These are phyloP conservation scores for Ophiostoma ips DNA, from an alignment of 2,329 filamentous ascomycete species.

Conservation along the genomic window DNA sequence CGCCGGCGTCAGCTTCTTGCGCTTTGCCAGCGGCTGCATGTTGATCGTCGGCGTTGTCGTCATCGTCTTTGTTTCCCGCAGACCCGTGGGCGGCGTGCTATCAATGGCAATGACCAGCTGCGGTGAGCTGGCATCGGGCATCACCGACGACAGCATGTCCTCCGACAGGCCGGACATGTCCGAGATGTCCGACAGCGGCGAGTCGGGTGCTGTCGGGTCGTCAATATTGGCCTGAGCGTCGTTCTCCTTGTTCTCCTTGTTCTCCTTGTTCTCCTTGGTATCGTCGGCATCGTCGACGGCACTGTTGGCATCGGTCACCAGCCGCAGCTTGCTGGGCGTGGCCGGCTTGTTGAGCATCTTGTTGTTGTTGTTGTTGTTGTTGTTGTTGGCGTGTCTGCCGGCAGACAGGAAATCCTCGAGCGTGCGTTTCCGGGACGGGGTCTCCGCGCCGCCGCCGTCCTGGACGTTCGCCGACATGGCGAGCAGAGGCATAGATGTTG, in stretches of 20 bases:
- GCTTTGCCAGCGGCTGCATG: conserved; percentile 23
- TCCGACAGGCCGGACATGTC: conserved; percentile 5
- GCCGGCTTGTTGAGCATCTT: not conserved
- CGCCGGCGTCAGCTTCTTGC: conserved; percentile 29
- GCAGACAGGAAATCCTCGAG: conserved; percentile 30
- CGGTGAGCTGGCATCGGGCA: conserved; percentile 17
- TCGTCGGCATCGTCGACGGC: conserved; percentile 12
- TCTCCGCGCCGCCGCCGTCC: conserved; percentile 24
- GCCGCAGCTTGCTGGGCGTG: conserved; percentile 12
- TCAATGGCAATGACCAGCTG: conserved; percentile 11
- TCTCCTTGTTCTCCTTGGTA: not conserved
- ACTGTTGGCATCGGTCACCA: not conserved
- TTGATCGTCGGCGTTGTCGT: not conserved
- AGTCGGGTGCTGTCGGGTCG: conserved; percentile 13
- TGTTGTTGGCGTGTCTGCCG: not conserved
- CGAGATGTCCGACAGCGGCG: conserved; percentile 7
- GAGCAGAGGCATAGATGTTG: conserved; percentile 34
- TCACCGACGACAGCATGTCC: conserved; percentile 20
- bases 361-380: too few relatives aligned
- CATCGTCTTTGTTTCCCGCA: not conserved
- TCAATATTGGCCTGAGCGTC: too few relatives aligned
- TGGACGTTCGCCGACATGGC: conserved; percentile 34
- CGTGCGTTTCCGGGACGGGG: conserved; percentile 29
- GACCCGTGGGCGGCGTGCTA: not conserved
- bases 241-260: conserved; percentile 7